Evolutionary conservation across 176 grass and related monocot genomes (phyloP).

Genomic region (sorghum (Sorghum bicolor)): Sorghum_bicolor_NCBIv3 NC_012872.2:49038501-49039000

Average conservation of each 20-base stretch:
- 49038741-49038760: constrained; percentile 49
- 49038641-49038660: not conserved
- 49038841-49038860: not conserved
- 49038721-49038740: constrained; percentile 23
- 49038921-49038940: constrained; percentile 58
- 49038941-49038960: constrained; percentile 39
- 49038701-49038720: constrained; percentile 42
- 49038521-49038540: not conserved
- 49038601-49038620: not conserved
- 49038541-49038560: not conserved
- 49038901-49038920: constrained; percentile 27
- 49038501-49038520: not conserved
- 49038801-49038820: not conserved
- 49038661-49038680: not conserved
- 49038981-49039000: constrained; percentile 48
- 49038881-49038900: constrained; percentile 43
- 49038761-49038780: not conserved
- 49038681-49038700: constrained; percentile 28
- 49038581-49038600: not conserved
- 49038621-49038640: not conserved
- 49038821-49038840: not conserved
- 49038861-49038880: constrained; percentile 35
- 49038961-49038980: constrained; percentile 32
- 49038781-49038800: no score
- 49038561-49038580: not conserved